Evolutionary conservation across 2,329 filamentous ascomycete genomes (phyloP).

Genomic region (Cladophialophora exuberans): DNA sequence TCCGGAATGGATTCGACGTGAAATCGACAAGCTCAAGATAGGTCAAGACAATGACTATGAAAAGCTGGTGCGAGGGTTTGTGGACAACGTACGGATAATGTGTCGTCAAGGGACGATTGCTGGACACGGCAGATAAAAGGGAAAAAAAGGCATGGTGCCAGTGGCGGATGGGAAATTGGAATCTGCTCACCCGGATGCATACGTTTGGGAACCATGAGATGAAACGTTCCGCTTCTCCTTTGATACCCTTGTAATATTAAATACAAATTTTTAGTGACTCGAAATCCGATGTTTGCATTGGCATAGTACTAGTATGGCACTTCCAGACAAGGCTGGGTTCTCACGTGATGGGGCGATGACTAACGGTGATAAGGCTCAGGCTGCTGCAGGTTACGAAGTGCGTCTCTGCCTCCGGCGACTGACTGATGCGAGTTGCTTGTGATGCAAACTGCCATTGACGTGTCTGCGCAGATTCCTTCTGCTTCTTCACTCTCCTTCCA

Average conservation of each 20-base stretch:
- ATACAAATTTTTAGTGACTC: not conserved
- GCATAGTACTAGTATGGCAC: not conserved
- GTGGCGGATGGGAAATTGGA: not conserved
- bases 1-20: slow-evolving; percentile 48
- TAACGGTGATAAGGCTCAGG: not conserved
- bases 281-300: not conserved
- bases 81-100: slow-evolving; percentile 53
- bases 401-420: not conserved
- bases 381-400: slow-evolving; percentile 11
- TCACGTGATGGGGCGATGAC: slow-evolving; percentile 6
- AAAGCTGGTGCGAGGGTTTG: slow-evolving; percentile 51
- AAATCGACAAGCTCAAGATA: slow-evolving; percentile 46
- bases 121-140: slow-evolving; percentile 1
- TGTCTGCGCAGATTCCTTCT: slow-evolving; percentile 21
- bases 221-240: not conserved
- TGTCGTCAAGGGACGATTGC: slow-evolving; percentile 37
- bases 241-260: slow-evolving; percentile 31
- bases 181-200: not conserved
- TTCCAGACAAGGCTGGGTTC: not conserved
- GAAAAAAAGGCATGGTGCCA: slow-evolving; percentile 2
- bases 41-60: slow-evolving; percentile 48
- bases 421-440: slow-evolving; percentile 10
- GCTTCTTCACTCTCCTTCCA: slow-evolving; percentile 13
- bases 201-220: slow-evolving; percentile 5
- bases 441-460: slow-evolving; percentile 5